Percentiles rank a stretch among this genome's conserved stretches.
Conservation (phyloP, 1,284 basidiomycete genomes). For the Abortiporus biennis region DNA sequence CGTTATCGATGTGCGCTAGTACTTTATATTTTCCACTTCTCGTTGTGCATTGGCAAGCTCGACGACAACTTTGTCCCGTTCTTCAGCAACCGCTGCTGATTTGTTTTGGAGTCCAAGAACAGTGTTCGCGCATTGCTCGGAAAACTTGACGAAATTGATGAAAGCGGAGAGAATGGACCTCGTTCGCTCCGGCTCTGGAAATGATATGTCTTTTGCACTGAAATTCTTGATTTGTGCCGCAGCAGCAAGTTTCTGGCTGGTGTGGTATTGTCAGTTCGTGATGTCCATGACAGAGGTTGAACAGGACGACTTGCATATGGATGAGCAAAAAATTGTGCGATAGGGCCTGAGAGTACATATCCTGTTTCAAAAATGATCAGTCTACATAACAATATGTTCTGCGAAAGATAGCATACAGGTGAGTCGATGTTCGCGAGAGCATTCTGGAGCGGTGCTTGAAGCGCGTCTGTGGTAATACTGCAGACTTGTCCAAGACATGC, state of each 20-base stretch:
- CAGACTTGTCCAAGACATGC: conserved; percentile 70
- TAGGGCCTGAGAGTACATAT: conserved; percentile 22
- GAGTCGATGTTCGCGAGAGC: conserved; percentile 46
- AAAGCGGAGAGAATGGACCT: conserved; percentile 76
- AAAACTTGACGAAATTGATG: conserved; percentile 91
- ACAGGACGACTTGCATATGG: conserved; percentile 20
- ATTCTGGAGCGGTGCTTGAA: conserved; percentile 55
- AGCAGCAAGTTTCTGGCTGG: conserved; percentile 58
- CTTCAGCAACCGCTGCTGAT: conserved; percentile 47
- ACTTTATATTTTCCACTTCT: conserved; percentile 62
- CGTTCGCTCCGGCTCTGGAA: conserved; percentile 70
- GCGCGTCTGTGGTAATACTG: conserved; percentile 49
- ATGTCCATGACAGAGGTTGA: not conserved
- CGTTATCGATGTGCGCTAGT: not conserved
- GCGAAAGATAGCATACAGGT: conserved; percentile 20
- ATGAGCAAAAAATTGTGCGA: conserved; percentile 23
- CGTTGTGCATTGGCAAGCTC: conserved; percentile 47
- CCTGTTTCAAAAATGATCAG: conserved; percentile 14
- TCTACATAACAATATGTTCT: not conserved
- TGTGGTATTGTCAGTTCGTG: not conserved
- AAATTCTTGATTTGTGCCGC: conserved; percentile 78
- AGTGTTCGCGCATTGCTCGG: conserved; percentile 62
- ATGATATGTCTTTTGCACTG: conserved; percentile 65
- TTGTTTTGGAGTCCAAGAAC: conserved; percentile 54
- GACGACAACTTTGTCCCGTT: conserved; percentile 47